Evolutionary conservation across 2,329 filamentous ascomycete genomes (phyloP).

Genomic region (Decorospora gaudefroyi): DNA sequence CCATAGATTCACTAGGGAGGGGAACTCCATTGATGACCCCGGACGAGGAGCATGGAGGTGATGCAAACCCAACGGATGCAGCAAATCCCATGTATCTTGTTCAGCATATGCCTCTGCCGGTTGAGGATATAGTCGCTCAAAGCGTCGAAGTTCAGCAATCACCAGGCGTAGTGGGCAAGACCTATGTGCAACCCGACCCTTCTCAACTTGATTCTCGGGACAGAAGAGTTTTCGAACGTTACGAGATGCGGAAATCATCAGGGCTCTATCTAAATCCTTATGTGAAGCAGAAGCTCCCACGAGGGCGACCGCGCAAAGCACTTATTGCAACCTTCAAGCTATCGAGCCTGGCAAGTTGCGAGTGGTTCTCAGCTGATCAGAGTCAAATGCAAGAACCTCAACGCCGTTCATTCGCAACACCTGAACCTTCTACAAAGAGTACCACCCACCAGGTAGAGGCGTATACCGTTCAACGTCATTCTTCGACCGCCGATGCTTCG

Average conservation of each 20-base stretch:
- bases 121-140: background rate
- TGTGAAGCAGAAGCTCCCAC: constrained; percentile 43
- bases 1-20: background rate
- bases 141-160: constrained; percentile 1
- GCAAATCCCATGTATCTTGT: background rate
- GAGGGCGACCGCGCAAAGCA: constrained; percentile 51
- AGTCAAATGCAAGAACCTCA: background rate
- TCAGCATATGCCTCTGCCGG: background rate
- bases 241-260: constrained; percentile 38
- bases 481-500: background rate
- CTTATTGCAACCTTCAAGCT: constrained; percentile 52
- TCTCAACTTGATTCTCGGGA: constrained; percentile 12
- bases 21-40: background rate
- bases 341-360: constrained; percentile 37
- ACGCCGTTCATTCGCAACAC: background rate
- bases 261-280: constrained; percentile 55
- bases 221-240: constrained; percentile 32
- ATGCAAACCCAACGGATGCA: background rate
- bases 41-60: background rate
- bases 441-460: background rate
- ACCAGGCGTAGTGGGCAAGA: background rate
- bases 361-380: constrained; percentile 40
- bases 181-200: constrained; percentile 3
- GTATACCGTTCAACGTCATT: background rate
- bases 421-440: background rate